Evolutionary conservation across 441 rosid species (phyloP), one percentile per base, ranked within the genome.

Genomic region (Croton setiger): DNA sequence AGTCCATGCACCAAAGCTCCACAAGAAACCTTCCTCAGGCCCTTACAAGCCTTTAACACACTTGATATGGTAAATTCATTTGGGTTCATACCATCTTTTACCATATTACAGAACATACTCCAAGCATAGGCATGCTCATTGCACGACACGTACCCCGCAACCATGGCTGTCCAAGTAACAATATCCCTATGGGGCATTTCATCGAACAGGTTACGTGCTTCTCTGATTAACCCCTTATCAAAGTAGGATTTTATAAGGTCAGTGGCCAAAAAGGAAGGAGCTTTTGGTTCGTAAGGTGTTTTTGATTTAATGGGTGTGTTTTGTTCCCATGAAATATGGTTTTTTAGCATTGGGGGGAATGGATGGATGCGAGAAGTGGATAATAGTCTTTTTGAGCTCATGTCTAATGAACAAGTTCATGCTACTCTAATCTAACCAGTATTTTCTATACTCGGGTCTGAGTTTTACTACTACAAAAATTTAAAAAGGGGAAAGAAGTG

Each of bases 101-200:
- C 0, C 95, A 90, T 92, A 63, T 77, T 85, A 5, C 79, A 52
- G 41, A 95, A 95, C 82, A 85, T 67, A 27, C 62, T 63, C 97
- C 96, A 95, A 2, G 93, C 88, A 23, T 59, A 55, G 45, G 51
- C 1, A 27, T 84, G 67, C 67, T 77, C 58, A 56, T 79, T 60
- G 61, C 86, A 83, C 7, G 89, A 83, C 20, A 85, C 72, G 70
- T 84, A 92, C 15, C 95, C 96, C 0, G 87, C 41, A 68, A 95
- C 82, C 98, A 95, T 88, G 36, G 90, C 83, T 1, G 95, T 95
- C 97, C 96, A 91, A 1, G 93, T 70, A 7, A 96, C 89, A 4
- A 87, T 89, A 20, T 96, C 99, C 83, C 87, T 83, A 0, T 79
- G 84, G 64, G 88, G 87, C 91, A 96, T 86, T 89, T 92, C 97